Evolutionary conservation across 805 yeast species (phyloP).

Genomic region (Kluyveromyces wickerhamii): DNA sequence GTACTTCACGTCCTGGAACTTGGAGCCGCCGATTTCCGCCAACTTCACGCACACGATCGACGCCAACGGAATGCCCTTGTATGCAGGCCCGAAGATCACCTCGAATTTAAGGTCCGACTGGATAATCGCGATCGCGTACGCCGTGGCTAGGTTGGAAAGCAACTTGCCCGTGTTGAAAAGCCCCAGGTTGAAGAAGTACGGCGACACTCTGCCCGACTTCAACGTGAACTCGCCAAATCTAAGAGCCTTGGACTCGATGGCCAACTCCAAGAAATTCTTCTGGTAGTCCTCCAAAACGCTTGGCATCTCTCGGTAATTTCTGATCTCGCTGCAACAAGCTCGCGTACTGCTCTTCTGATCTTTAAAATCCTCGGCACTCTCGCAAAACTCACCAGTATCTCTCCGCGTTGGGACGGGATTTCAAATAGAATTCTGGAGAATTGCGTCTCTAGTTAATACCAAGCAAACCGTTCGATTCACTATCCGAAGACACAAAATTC

Average conservation of each 20-base stretch:
- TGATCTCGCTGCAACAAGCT: neutral
- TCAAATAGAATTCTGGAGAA: too few species aligned
- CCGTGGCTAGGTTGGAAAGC: conserved; percentile 71
- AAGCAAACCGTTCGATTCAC: too few species aligned
- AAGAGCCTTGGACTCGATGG: conserved; percentile 74
- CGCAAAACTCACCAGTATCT: neutral
- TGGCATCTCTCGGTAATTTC: conserved; percentile 10
- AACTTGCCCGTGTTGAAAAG: conserved; percentile 73
- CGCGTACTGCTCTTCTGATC: neutral
- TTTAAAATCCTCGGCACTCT: too few species aligned
- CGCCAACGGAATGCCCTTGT: conserved; percentile 93
- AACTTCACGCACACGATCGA: conserved; percentile 89
- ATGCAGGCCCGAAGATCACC: conserved; percentile 93
- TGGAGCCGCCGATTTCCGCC: conserved; percentile 81
- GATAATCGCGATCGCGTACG: conserved; percentile 85
- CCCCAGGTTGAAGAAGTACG: conserved; percentile 94
- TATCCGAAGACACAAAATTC: too few species aligned
- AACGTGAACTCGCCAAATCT: conserved; percentile 84
- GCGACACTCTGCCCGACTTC: conserved; percentile 90
- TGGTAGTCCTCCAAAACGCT: conserved; percentile 41
- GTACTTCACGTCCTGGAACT: conserved; percentile 66
- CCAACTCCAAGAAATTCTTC: conserved; percentile 66
- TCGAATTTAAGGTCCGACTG: conserved; percentile 79
- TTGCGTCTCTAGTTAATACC: too few species aligned
- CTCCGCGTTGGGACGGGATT: too few species aligned